Conservation (phyloP, 345 rosid species). For the Cardamine chenopodiifolia region DNA sequence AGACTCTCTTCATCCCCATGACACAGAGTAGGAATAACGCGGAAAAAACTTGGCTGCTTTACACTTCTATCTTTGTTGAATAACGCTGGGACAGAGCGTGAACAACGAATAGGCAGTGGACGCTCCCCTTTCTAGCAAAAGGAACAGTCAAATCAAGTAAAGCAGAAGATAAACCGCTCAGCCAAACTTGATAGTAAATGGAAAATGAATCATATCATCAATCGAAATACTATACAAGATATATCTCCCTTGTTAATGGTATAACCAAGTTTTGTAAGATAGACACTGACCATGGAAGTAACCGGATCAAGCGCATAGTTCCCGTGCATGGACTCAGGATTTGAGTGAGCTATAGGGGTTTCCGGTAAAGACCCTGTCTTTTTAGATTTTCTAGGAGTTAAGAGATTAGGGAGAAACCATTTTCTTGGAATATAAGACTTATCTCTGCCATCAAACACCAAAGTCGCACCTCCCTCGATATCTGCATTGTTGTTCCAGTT, state of each 20-base stretch:
- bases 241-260: neutral
- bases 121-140: conserved; percentile 58
- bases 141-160: neutral
- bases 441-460: conserved; percentile 57
- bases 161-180: neutral
- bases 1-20: conserved; percentile 1
- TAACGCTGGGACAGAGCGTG: conserved; percentile 77
- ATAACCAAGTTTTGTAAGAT: conserved; percentile 8
- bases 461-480: conserved; percentile 73
- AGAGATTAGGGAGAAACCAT: conserved; percentile 63
- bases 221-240: neutral
- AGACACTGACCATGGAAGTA: conserved; percentile 48
- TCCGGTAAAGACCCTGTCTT: conserved; percentile 67
- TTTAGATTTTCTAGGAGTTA: conserved; percentile 53
- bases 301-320: conserved; percentile 46
- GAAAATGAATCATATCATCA: neutral
- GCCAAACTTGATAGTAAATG: neutral
- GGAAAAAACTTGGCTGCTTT: conserved; percentile 50
- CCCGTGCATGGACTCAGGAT: conserved; percentile 83
- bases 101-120: conserved; percentile 64
- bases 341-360: conserved; percentile 70
- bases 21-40: conserved; percentile 65
- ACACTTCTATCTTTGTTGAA: conserved; percentile 56
- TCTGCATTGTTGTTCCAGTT: conserved; percentile 49
- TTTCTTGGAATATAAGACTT: conserved; percentile 55